phyloP scores from a whole-genome alignment of 2,329 filamentous ascomycete species.

The Penicillium decumbens region DNA sequence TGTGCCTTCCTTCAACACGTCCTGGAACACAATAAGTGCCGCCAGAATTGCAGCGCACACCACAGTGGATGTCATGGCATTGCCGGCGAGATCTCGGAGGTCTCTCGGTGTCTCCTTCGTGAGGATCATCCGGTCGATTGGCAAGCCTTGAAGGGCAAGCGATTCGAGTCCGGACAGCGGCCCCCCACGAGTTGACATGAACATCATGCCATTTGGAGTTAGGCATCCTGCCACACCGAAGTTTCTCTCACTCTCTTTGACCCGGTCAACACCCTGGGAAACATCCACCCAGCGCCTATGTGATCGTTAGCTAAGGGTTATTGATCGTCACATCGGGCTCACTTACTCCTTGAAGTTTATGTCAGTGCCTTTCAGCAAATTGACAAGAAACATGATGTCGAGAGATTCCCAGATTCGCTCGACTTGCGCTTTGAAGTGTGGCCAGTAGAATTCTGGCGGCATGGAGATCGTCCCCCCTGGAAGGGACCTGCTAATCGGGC shows the following conservation, averaged over 20 bases:
- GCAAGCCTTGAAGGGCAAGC: conserved; percentile 64
- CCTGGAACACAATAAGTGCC: conserved; percentile 48
- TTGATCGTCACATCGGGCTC: not conserved
- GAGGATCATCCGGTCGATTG: conserved; percentile 58
- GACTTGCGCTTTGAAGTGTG: conserved; percentile 47
- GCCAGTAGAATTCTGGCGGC: conserved; percentile 55
- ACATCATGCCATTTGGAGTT: conserved; percentile 61
- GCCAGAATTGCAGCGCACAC: conserved; percentile 61
- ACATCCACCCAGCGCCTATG: conserved; percentile 53
- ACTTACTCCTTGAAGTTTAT: conserved; percentile 53
- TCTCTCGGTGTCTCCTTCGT: conserved; percentile 59
- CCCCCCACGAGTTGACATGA: conserved; percentile 57
- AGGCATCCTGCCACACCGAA: conserved; percentile 63
- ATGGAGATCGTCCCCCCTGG: conserved; percentile 48
- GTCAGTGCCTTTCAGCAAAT: conserved; percentile 51
- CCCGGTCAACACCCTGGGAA: conserved; percentile 68
- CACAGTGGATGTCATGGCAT: conserved; percentile 73
- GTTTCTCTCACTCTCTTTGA: conserved; percentile 39
- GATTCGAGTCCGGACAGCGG: conserved; percentile 60
- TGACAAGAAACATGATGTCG: conserved; percentile 58
- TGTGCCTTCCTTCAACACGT: conserved; percentile 26
- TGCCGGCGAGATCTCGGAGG: conserved; percentile 67
- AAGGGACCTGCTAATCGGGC: conserved; percentile 58
- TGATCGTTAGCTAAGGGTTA: conserved; percentile 4
- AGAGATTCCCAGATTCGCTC: conserved; percentile 62